Conservation (phyloP, 2,329 filamentous ascomycete genomes). For the Clarireedia paspali region DNA sequence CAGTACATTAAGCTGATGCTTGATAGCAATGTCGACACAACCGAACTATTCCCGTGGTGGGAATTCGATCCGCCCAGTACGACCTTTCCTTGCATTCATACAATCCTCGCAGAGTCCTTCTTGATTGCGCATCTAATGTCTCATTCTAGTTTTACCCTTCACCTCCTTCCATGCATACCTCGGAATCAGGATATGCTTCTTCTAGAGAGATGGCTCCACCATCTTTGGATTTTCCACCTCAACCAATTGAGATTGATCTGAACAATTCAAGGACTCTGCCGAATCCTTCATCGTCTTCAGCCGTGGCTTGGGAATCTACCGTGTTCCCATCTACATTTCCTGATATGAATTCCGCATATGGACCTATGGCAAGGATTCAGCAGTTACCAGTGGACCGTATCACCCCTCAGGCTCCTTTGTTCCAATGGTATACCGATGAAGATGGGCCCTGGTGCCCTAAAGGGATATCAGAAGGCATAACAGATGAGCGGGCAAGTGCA, state of each 20-base stretch:
- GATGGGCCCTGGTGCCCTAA: constrained; percentile 39
- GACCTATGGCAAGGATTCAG: constrained; percentile 15
- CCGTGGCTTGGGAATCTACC: constrained; percentile 18
- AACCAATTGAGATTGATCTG: constrained; percentile 26
- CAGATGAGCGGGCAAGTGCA: constrained; percentile 17
- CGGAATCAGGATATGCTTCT: constrained; percentile 19
- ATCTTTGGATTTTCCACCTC: constrained; percentile 22
- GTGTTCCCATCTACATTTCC: constrained; percentile 15
- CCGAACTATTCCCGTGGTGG: constrained; percentile 20
- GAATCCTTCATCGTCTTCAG: constrained; percentile 18
- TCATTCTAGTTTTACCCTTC: constrained; percentile 20
- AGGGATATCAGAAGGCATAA: constrained; percentile 23
- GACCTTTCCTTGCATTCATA: constrained; percentile 7
- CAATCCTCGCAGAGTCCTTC: neutral
- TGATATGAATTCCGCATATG: constrained; percentile 18
- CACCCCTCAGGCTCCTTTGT: constrained; percentile 22
- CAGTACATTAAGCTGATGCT: constrained; percentile 10
- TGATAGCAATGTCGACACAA: constrained; percentile 22
- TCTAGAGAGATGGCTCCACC: constrained; percentile 24
- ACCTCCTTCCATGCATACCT: constrained; percentile 16
- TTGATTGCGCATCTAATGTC: constrained; percentile 17
- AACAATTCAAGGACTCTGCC: constrained; percentile 23
- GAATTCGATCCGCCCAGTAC: constrained; percentile 20
- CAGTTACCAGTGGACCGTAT: constrained; percentile 18
- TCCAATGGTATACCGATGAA: constrained; percentile 32